Base-by-base conservation (phyloP, 179 eudicot genomes). In the Heliamphora pulchella region DNA sequence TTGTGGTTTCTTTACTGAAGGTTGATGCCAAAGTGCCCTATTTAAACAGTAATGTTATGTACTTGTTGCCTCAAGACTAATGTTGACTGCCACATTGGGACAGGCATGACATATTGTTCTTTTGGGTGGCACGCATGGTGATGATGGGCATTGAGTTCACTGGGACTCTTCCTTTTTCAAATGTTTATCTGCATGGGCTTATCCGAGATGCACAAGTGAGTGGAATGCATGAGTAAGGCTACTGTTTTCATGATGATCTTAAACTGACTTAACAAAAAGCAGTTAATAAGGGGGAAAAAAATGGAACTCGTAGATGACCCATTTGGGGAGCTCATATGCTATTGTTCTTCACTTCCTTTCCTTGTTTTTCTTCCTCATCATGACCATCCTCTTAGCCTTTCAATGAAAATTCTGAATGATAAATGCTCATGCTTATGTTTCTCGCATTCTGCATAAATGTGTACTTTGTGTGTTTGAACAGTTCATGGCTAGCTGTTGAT, bases 101-200 rank as follows among this genome's bases (percentile, higher is more conserved):
- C 94, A 96, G 99, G 91, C 99, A 96, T 81, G 99, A 96, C 82
- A 96, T 96, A 83, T 87, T 96, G 78, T 96, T 96, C 87, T 96
- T 96, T 78, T 96, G 99, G 99, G 99, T 96, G 85, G 98, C 99
- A 66, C 90, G 99, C 83, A 96, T 96, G 99, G 94, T 96, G 85
- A 96, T 96, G 99, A 92, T 96, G 98, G 99, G 99, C 55, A 91
- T 96, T 72, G 98, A 96, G 81, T 92, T 94, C 76, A 94, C 98
- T 0, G 99, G 99, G 82, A 85, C 86, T 58, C 93, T 90, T 85
- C 99, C 99, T 63, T 96, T 96, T 84, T 86, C 92, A 68, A 82
- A 92, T 81, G 89, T 96, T 73, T 96, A 92, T 82, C 86, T 96
- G 69, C 99, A 96, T 87, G 98, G 98, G 58, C 96, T 96, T 81